Percentiles rank a stretch among this genome's conserved stretches.
These are phyloP conservation scores for Favolaschia claudopus DNA, from an alignment of 768 basidiomycete species.

Conservation along the genomic window DNA sequence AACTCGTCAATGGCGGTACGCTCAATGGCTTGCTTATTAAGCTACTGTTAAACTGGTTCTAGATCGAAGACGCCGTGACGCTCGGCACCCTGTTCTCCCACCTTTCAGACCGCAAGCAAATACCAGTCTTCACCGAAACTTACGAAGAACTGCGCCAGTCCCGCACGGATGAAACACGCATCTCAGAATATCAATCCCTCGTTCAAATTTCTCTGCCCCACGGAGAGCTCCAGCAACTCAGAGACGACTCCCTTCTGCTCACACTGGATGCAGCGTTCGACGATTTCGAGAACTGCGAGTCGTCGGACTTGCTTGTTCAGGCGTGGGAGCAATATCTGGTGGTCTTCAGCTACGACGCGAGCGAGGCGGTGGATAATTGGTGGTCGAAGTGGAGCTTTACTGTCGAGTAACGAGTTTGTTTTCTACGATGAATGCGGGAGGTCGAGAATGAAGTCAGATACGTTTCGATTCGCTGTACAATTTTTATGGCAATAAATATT, in stretches of 20 bases:
- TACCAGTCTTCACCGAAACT: slow-evolving; percentile 50
- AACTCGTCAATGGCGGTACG: slow-evolving; percentile 51
- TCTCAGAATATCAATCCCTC: slow-evolving; percentile 17
- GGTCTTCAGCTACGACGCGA: slow-evolving; percentile 13
- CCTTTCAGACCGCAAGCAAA: slow-evolving; percentile 46
- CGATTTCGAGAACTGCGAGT: slow-evolving; percentile 16
- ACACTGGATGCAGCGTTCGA: slow-evolving; percentile 5
- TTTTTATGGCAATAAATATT: no score
- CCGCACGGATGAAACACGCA: slow-evolving; percentile 31
- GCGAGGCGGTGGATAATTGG: slow-evolving; percentile 20
- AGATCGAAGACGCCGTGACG: slow-evolving; percentile 46
- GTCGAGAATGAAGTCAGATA: no score
- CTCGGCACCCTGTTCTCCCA: slow-evolving; percentile 55
- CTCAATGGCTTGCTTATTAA: neutral
- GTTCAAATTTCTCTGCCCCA: slow-evolving; percentile 10
- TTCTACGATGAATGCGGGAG: no score
- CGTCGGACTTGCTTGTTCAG: slow-evolving; percentile 4
- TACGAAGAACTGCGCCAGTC: slow-evolving; percentile 55
- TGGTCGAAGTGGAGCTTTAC: slow-evolving; percentile 21
- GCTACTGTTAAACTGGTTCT: neutral
- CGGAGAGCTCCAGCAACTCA: slow-evolving; percentile 3
- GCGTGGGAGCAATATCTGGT: slow-evolving; percentile 12
- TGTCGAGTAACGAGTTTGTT: no score
- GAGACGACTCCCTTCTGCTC: slow-evolving; percentile 10
- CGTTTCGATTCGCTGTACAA: no score